Evolutionary conservation across 108 stramenopile genomes (phyloP).

Genomic region (Stephanodiscus triporus): DNA sequence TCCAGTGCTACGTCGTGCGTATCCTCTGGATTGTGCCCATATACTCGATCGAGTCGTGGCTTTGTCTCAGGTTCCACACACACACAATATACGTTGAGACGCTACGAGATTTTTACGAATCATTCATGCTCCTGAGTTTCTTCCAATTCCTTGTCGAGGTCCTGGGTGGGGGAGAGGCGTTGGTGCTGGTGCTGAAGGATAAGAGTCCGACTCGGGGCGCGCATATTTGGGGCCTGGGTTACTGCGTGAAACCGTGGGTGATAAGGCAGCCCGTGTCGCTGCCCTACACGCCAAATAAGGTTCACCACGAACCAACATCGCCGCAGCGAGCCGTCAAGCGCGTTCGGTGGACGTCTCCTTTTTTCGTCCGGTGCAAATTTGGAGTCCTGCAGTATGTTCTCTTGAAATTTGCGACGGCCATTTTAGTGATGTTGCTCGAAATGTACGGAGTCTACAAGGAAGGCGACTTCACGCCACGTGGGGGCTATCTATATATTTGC

Average conservation of each 20-base stretch:
- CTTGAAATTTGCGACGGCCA: constrained; percentile 71
- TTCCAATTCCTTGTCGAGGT: constrained; percentile 91
- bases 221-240: constrained; percentile 86
- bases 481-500: constrained; percentile 89
- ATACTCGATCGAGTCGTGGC: constrained; percentile 92
- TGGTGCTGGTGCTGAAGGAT: constrained; percentile 87
- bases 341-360: constrained; percentile 85
- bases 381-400: constrained; percentile 95
- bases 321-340: constrained; percentile 57
- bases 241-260: constrained; percentile 89
- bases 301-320: not conserved
- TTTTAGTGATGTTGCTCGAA: constrained; percentile 69
- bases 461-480: constrained; percentile 78
- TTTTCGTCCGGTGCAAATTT: constrained; percentile 87
- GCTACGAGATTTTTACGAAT: constrained; percentile 78
- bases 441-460: constrained; percentile 82
- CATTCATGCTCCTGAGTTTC: constrained; percentile 93
- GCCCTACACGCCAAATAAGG: constrained; percentile 32
- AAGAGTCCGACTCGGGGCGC: constrained; percentile 85
- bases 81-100: constrained; percentile 87
- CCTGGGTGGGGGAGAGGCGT: constrained; percentile 88
- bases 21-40: constrained; percentile 96
- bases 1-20: constrained; percentile 85
- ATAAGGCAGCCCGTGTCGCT: constrained; percentile 87
- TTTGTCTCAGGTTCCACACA: constrained; percentile 79